A percentile compares a stretch with the other conserved stretches of the same genome.
Evolutionary conservation across 371 early-diverging fungal genomes (phyloP).

Genomic region (Thermomucor indicae-seudaticae): DNA sequence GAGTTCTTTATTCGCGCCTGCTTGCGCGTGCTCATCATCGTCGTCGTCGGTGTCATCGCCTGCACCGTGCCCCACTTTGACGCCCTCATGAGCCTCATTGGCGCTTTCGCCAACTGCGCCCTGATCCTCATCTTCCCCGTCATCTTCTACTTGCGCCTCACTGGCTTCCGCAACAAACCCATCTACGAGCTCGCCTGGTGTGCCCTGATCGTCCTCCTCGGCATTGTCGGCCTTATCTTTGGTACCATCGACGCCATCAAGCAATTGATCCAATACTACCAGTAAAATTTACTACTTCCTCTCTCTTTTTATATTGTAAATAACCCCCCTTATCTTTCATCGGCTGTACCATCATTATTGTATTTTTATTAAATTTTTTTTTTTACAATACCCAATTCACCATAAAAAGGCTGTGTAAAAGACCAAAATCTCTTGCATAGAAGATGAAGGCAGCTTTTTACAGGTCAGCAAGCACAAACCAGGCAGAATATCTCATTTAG

Average conservation of each 20-base stretch:
- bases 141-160: conserved; percentile 73
- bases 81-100: conserved; percentile 78
- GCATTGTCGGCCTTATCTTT: conserved; percentile 69
- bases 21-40: conserved; percentile 47
- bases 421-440: no score
- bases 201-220: conserved; percentile 54
- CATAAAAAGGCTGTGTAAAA: no score
- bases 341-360: no score
- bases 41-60: conserved; percentile 52
- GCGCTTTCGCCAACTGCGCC: conserved; percentile 73
- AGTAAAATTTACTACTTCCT: conserved; percentile 31
- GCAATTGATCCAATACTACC: conserved; percentile 43
- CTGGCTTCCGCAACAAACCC: conserved; percentile 58
- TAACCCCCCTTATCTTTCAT: no score
- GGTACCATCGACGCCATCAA: conserved; percentile 71
- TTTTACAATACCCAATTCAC: no score
- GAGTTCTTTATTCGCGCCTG: conserved; percentile 56
- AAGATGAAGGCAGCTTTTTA: no score
- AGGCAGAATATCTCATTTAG: no score
- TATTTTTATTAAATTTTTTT: no score
- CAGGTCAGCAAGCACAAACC: no score
- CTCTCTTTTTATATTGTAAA: background rate
- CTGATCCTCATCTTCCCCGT: conserved; percentile 85
- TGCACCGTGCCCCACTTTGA: conserved; percentile 75
- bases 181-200: conserved; percentile 57